phyloP scores from a whole-genome alignment of 345 rosid genomes.

The Salix purpurea region DNA sequence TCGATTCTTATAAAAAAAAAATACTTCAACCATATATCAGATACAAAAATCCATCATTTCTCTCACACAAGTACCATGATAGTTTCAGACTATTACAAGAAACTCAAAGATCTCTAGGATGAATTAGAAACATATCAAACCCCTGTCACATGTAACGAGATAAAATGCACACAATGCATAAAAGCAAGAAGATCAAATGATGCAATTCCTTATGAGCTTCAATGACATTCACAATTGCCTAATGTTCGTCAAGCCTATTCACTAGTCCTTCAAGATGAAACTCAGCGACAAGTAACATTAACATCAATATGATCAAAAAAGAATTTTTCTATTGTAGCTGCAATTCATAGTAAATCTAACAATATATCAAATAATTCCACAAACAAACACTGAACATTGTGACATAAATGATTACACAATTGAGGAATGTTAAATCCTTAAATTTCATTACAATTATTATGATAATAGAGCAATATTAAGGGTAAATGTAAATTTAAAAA shows the following conservation, averaged over 20 bases:
- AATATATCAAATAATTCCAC: not conserved
- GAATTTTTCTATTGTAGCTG: not conserved
- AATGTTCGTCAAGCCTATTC: not conserved
- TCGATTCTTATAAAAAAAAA: constrained; percentile 6
- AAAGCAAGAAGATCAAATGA: not conserved
- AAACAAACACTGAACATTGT: not conserved
- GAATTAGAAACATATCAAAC: not conserved
- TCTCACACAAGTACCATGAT: constrained; percentile 7
- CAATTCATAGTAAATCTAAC: not conserved
- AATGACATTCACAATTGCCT: constrained; percentile 1
- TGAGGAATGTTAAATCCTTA: not conserved
- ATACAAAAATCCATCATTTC: not conserved
- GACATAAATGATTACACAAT: not conserved
- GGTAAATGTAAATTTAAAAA: not conserved
- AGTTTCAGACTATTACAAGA: not conserved
- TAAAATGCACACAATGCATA: not conserved
- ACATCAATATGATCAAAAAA: not conserved
- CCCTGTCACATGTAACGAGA: not conserved
- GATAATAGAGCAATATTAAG: not conserved
- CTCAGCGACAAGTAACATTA: not conserved
- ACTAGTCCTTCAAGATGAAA: not conserved
- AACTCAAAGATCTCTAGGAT: not conserved
- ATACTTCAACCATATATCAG: not conserved
- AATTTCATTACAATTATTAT: not conserved
- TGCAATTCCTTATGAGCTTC: not conserved